phyloP scores from a whole-genome alignment of 129 eudicot genomes.

The Deinandra increscens region DNA sequence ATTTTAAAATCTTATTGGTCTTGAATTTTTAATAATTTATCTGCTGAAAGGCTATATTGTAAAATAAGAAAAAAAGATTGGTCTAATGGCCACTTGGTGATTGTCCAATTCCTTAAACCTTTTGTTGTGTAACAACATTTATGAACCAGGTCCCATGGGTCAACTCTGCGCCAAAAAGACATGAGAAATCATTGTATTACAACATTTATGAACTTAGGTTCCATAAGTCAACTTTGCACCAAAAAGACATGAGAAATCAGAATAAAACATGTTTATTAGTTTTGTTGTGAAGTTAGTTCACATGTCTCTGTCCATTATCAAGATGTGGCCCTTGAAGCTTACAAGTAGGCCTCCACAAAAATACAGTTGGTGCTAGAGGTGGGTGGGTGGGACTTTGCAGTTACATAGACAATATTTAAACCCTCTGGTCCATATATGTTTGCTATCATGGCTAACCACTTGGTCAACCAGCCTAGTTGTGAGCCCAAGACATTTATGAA shows the following conservation, averaged over 20 bases:
- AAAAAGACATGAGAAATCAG: neutral
- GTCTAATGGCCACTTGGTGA: too few relatives aligned
- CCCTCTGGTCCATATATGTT: conserved; percentile 23
- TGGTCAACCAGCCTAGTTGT: conserved; percentile 30
- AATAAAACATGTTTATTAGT: conserved; percentile 10
- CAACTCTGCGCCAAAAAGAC: conserved; percentile 11
- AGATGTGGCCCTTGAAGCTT: conserved; percentile 25
- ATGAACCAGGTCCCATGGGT: conserved; percentile 1
- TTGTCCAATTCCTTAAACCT: neutral
- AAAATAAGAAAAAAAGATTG: too few relatives aligned
- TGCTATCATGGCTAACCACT: conserved; percentile 30
- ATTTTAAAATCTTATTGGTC: too few relatives aligned
- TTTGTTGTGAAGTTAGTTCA: conserved; percentile 22
- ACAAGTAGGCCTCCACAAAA: conserved; percentile 22
- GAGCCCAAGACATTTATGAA: conserved; percentile 27
- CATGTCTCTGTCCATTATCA: conserved; percentile 22
- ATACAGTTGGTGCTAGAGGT: conserved; percentile 20
- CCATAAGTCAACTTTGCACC: conserved; percentile 14
- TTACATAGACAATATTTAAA: conserved; percentile 19
- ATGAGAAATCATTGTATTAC: neutral
- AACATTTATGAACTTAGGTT: conserved; percentile 1
- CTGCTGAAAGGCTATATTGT: too few relatives aligned
- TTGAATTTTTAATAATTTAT: too few relatives aligned
- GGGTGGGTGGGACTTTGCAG: conserved; percentile 36
- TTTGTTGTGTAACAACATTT: neutral